Conservation (phyloP, 228 moss, liverwort and hornwort genomes). For the Sphagnum fallax region DNA sequence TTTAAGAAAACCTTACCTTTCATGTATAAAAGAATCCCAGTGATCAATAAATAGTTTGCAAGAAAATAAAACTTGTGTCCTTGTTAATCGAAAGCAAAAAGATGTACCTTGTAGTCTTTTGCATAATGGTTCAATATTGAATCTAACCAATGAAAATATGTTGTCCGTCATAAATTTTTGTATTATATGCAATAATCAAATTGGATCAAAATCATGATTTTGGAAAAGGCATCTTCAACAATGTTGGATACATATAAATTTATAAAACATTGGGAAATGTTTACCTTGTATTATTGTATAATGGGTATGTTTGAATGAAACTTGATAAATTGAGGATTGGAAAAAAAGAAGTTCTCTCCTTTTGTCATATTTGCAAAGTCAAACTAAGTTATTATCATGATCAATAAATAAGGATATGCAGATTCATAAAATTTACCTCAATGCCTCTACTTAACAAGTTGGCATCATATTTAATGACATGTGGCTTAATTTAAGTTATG, state of each 20-base stretch:
- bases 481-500: conserved; percentile 5
- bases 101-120: no score
- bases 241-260: conserved; percentile 3
- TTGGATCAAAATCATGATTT: no score
- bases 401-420: neutral
- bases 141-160: no score
- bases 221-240: neutral
- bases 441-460: neutral
- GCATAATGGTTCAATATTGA: no score
- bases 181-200: no score
- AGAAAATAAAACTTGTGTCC: no score
- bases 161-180: no score
- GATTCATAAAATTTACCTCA: conserved; percentile 4
- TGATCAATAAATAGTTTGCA: no score
- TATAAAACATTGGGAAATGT: conserved; percentile 4
- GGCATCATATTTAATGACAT: neutral
- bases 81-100: no score
- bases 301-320: conserved; percentile 4
- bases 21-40: no score
- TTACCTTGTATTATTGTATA: conserved; percentile 4
- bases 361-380: conserved; percentile 1
- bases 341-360: neutral
- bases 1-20: no score
- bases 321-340: conserved; percentile 2
- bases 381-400: neutral